A percentile compares a stretch with the other conserved stretches of the same genome.
These are phyloP conservation scores for Bromus sterilis DNA, from an alignment of 176 grass and related monocot genomes.

Conservation along the genomic window DNA sequence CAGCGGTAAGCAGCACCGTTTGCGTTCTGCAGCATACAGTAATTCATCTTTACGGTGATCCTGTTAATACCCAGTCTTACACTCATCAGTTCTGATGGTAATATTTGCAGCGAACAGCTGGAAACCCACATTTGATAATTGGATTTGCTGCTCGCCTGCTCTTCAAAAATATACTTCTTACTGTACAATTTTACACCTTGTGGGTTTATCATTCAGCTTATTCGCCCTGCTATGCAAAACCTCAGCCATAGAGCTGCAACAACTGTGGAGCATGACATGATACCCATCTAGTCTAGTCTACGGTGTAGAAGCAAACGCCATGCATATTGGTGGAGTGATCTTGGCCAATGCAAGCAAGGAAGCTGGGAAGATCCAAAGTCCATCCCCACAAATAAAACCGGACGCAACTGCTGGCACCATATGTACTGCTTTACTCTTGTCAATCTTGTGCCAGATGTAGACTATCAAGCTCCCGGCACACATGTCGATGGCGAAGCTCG, in stretches of 20 bases:
- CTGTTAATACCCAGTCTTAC: not conserved
- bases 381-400: constrained; percentile 93
- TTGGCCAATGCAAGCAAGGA: constrained; percentile 86
- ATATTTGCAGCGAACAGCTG: not conserved
- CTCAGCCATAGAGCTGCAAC: not conserved
- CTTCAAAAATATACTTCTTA: not conserved
- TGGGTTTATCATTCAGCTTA: not conserved
- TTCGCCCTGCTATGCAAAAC: not conserved
- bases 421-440: constrained; percentile 41
- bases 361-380: constrained; percentile 89
- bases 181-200: not conserved
- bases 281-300: constrained; percentile 26
- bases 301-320: constrained; percentile 74
- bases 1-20: not conserved
- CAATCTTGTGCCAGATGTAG: constrained; percentile 67
- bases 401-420: constrained; percentile 95
- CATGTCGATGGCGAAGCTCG: constrained; percentile 97
- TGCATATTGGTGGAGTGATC: constrained; percentile 79
- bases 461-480: constrained; percentile 77
- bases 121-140: not conserved
- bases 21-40: not conserved
- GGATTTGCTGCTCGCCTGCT: not conserved
- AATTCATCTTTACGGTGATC: not conserved
- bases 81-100: not conserved
- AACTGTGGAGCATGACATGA: not conserved